Evolutionary conservation across 2,329 filamentous ascomycete genomes (phyloP).

Genomic region (Chaetomium strumarium): DNA sequence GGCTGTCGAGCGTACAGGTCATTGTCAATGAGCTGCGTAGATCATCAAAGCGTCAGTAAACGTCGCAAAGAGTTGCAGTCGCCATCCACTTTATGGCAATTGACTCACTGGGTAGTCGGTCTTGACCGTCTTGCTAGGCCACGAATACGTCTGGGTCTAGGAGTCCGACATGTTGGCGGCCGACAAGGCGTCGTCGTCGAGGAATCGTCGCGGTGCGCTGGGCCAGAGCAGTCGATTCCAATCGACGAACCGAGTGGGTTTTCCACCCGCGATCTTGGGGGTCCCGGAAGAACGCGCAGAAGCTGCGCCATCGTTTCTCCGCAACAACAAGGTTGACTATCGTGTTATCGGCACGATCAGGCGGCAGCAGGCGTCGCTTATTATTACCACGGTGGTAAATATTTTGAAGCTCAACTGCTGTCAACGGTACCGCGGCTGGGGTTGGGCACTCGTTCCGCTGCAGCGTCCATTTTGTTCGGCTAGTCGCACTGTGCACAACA

Average conservation of each 20-base stretch:
- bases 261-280: no score
- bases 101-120: conserved; percentile 78
- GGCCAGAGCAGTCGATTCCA: no score
- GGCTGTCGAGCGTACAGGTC: conserved; percentile 85
- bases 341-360: no score
- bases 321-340: no score
- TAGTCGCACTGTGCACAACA: not conserved
- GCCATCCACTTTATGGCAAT: conserved; percentile 19
- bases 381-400: no score
- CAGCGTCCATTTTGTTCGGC: not conserved
- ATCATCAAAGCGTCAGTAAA: conserved; percentile 25
- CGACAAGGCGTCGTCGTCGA: conserved; percentile 25
- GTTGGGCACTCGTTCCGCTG: conserved; percentile 6
- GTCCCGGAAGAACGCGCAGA: no score
- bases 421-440: conserved; percentile 5
- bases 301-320: no score
- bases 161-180: conserved; percentile 36
- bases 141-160: conserved; percentile 39
- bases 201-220: conserved; percentile 13
- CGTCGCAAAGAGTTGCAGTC: no score
- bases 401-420: no score
- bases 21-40: conserved; percentile 98
- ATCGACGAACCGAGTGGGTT: no score
- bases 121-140: conserved; percentile 72
- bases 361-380: no score